Percentiles rank a stretch among this genome's conserved stretches.
phyloP scores from a whole-genome alignment of 1,284 basidiomycete genomes.

The Marasmius oreades region DNA sequence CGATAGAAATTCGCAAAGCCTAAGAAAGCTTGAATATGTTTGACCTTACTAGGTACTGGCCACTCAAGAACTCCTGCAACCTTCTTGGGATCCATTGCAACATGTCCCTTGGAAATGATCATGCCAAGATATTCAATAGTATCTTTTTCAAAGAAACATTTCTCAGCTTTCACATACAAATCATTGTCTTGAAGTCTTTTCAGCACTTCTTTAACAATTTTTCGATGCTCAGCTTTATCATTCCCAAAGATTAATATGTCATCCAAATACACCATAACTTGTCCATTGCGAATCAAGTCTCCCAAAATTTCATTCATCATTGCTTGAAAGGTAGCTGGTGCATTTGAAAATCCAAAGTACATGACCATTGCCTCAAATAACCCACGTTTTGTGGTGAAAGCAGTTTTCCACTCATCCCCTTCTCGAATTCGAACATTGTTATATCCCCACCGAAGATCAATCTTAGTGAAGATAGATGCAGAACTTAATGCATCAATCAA shows the following conservation, averaged over 20 bases:
- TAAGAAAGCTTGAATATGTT: conserved; percentile 28
- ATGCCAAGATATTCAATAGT: conserved; percentile 32
- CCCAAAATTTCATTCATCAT: conserved; percentile 12
- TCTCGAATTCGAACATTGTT: conserved; percentile 29
- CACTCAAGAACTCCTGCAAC: conserved; percentile 25
- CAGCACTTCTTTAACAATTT: conserved; percentile 25
- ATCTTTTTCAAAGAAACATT: conserved; percentile 26
- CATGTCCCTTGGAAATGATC: conserved; percentile 21
- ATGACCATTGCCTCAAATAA: conserved; percentile 30
- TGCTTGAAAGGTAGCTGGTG: too few relatives aligned
- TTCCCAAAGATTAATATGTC: conserved; percentile 17
- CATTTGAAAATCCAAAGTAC: conserved; percentile 11
- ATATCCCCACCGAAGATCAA: conserved; percentile 32
- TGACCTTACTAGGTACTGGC: conserved; percentile 24
- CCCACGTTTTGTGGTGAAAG: conserved; percentile 29
- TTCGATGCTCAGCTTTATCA: conserved; percentile 10
- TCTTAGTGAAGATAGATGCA: conserved; percentile 23
- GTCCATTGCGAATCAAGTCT: conserved; percentile 16
- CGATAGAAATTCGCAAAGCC: conserved; percentile 35
- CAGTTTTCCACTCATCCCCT: conserved; percentile 32
- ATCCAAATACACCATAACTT: conserved; percentile 18
- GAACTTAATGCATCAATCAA: too few relatives aligned
- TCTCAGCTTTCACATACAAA: conserved; percentile 24
- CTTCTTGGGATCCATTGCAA: conserved; percentile 30
- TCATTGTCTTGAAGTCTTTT: conserved; percentile 19